Base-by-base conservation (phyloP, 2,329 filamentous ascomycete genomes). In the Trichoderma harzianum region DNA sequence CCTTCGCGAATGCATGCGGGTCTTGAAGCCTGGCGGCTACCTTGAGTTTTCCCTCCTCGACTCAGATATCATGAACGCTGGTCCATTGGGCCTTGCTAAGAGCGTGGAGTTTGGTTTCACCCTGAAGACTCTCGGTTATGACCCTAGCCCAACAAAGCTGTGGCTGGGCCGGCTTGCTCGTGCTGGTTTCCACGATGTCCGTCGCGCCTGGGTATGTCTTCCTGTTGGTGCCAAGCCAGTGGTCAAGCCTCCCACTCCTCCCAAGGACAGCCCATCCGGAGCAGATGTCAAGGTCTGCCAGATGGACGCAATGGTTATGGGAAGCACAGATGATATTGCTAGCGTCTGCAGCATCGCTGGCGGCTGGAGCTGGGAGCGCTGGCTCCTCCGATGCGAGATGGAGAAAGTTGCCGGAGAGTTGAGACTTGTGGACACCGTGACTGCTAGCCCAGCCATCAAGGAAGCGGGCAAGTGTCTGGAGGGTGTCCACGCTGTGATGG, bases 321-420 rank as follows among this genome's bases (percentile, higher is more conserved):
- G 92, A 8, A 92, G 88, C 76, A 94, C 92, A 0, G 88, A 90
- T 64, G 89, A 90, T 78, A 89, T 91, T 16, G 93, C 93, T 2
- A 90, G 88, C 76, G 85, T 97, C 75, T 92, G 93, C 14, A 95
- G 95, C 24, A 83, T 98, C 53, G 89, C 95, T 1, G 96, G 94
- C 5, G 91, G 92, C 30, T 96, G 94, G 91, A 91, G 91, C 80
- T 99, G 95, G 95, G 96, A 99, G 87, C 92, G 93, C 80, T 99
- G 96, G 96, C 88, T 98, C 80, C 84, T 98, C 75, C 93, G 94
- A 78, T 88, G 95, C 77, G 93, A 96, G 83, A 88, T 91, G 83
- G 95, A 98, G 84, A 96, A 88, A 81, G 85, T 86, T 5, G 85
- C 93, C 78, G 92, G 93, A 30, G 91, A 93, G 78, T 81, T 87